Base-by-base conservation (phyloP, 495 filamentous ascomycete species). In the Pyronema domesticum region DNA sequence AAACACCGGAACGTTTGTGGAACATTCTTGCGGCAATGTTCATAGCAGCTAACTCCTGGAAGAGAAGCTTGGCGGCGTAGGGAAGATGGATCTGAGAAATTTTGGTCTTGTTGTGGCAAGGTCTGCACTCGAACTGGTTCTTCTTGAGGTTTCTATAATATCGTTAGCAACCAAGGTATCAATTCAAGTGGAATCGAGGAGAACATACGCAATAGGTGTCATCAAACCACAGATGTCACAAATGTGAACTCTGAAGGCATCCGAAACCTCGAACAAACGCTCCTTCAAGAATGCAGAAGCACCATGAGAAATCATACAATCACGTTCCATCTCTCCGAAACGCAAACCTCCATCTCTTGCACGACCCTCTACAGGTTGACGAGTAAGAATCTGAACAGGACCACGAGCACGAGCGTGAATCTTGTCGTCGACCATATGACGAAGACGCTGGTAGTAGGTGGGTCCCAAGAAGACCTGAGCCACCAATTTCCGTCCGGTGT, bases 381-480 rank as follows among this genome's bases (percentile, higher is more conserved):
- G 76, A 0, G 91, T 99, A 68, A 99, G 75, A 61, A 99, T 99
- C 74, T 96, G 93, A 30, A 94, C 83, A 7, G 91, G 91, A 15
- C 91, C 91, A 67, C 91, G 78, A 6, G 91, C 91, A 68, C 91
- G 81, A 17, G 91, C 91, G 71, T 99, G 91, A 63, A 99, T 96
- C 79, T 99, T 99, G 72, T 99, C 91, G 68, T 99, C 93, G 57
- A 99, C 91, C 91, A 99, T 99, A 70, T 99, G 91, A 50, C 93
- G 78, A 53, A 99, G 76, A 69, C 93, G 87, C 72, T 99, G 91
- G 72, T 99, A 99, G 74, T 99, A 99, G 1, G 93, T 99, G 1
- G 91, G 91, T 17, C 91, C 91, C 45, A 99, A 74, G 78, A 96
- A 99, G 33, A 96, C 81, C 69, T 99, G 93, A 6, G 88, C 84